A percentile compares a stretch with the other conserved stretches of the same genome.
phyloP scores from a whole-genome alignment of 805 yeast species.

The Ogataea neopini region DNA sequence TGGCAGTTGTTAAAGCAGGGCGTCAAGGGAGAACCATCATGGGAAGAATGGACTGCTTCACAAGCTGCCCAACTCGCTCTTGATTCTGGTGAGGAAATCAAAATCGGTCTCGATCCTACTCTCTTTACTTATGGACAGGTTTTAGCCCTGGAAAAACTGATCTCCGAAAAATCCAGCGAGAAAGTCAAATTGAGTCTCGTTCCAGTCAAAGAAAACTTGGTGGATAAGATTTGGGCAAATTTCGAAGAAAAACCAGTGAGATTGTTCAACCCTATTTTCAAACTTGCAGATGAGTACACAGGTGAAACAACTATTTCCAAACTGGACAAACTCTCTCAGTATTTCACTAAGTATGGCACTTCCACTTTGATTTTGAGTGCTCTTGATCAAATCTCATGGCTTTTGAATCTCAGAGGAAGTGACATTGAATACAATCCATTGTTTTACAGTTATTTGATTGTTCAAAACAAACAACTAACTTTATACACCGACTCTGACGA shows the following conservation, averaged over 20 bases:
- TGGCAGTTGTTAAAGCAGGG: constrained; percentile 59
- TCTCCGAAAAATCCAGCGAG: constrained; percentile 32
- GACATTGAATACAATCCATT: constrained; percentile 59
- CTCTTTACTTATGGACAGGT: constrained; percentile 42
- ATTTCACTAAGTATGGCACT: constrained; percentile 36
- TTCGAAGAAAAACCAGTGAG: constrained; percentile 66
- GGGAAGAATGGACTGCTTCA: constrained; percentile 59
- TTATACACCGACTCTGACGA: constrained; percentile 43
- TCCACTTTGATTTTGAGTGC: constrained; percentile 42
- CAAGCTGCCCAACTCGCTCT: constrained; percentile 51
- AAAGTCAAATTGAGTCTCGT: constrained; percentile 42
- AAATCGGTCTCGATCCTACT: constrained; percentile 50
- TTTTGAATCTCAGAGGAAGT: constrained; percentile 69
- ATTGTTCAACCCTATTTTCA: constrained; percentile 48
- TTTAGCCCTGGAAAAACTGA: constrained; percentile 34
- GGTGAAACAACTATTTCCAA: constrained; percentile 69
- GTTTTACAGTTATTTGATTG: constrained; percentile 50
- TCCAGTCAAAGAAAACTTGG: constrained; percentile 48
- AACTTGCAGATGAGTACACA: constrained; percentile 53
- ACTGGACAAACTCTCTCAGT: constrained; percentile 45
- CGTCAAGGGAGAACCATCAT: constrained; percentile 47
- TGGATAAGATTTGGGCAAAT: constrained; percentile 49
- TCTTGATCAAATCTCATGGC: constrained; percentile 90
- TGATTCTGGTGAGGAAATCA: constrained; percentile 42
- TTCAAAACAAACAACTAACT: constrained; percentile 41